phyloP scores from a whole-genome alignment of 495 filamentous ascomycete genomes.

The Trichoderma erinaceum region DNA sequence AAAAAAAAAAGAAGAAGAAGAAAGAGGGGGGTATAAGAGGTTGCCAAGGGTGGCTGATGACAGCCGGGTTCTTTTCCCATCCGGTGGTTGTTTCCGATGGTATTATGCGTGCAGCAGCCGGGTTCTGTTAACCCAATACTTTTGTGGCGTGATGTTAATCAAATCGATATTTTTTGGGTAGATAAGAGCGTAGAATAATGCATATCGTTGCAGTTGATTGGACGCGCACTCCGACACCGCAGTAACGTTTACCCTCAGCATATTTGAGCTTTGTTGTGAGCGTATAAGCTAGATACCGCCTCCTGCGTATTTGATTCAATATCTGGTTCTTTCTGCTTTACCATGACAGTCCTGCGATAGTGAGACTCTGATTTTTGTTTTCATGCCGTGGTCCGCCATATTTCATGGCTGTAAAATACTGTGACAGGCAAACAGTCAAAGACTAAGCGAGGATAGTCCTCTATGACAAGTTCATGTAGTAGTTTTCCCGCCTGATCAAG shows the following conservation, averaged over 20 bases:
- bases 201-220: too few relatives aligned
- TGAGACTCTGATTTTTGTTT: too few relatives aligned
- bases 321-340: too few relatives aligned
- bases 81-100: neutral
- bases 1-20: neutral
- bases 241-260: too few relatives aligned
- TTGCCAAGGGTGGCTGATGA: neutral
- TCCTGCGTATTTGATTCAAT: too few relatives aligned
- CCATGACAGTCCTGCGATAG: too few relatives aligned
- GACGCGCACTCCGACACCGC: too few relatives aligned
- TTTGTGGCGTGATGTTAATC: neutral
- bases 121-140: neutral
- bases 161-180: neutral
- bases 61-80: neutral
- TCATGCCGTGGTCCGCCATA: neutral
- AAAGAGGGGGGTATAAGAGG: neutral
- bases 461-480: neutral
- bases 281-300: too few relatives aligned
- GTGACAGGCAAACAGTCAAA: neutral
- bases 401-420: neutral
- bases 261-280: too few relatives aligned
- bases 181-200: too few relatives aligned
- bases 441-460: neutral
- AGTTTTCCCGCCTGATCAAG: neutral
- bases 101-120: neutral